These are phyloP conservation scores for Epichloe brachyelytri DNA, from an alignment of 2,329 filamentous ascomycete species.

Conservation along the genomic window DNA sequence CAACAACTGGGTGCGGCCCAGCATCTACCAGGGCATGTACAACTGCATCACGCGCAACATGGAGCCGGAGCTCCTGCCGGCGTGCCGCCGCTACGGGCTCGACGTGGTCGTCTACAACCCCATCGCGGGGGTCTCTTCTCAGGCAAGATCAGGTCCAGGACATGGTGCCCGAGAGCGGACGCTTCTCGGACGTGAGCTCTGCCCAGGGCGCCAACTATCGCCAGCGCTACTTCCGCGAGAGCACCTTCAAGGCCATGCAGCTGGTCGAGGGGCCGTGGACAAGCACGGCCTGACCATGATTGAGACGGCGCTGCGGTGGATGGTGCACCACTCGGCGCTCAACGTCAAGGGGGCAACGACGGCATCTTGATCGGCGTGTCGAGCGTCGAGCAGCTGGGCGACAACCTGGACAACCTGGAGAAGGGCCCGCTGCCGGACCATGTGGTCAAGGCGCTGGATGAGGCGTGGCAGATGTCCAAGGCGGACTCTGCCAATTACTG, in stretches of 20 bases:
- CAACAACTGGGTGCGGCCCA: slow-evolving; percentile 70
- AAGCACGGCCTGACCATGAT: slow-evolving; percentile 57
- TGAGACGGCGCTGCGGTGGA: slow-evolving; percentile 64
- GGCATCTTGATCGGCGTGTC: slow-evolving; percentile 48
- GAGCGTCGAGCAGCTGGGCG: slow-evolving; percentile 41
- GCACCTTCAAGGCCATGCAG: slow-evolving; percentile 47
- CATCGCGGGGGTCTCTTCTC: slow-evolving; percentile 69
- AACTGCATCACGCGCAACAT: slow-evolving; percentile 67
- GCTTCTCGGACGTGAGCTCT: slow-evolving; percentile 50
- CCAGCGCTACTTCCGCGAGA: slow-evolving; percentile 58
- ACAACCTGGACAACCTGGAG: slow-evolving; percentile 44
- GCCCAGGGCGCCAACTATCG: slow-evolving; percentile 45
- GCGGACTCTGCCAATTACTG: slow-evolving; percentile 38
- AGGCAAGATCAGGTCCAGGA: slow-evolving; percentile 64
- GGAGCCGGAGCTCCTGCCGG: slow-evolving; percentile 60
- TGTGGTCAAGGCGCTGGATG: slow-evolving; percentile 60
- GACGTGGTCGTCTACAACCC: slow-evolving; percentile 77
- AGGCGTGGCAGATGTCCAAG: slow-evolving; percentile 66
- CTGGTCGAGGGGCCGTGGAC: slow-evolving; percentile 53
- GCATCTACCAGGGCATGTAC: slow-evolving; percentile 82
- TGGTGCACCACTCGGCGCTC: slow-evolving; percentile 54
- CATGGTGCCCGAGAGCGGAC: slow-evolving; percentile 48
- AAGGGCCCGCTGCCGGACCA: slow-evolving; percentile 66
- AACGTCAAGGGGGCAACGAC: slow-evolving; percentile 40
- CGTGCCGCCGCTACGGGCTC: slow-evolving; percentile 62